A percentile compares a stretch with the other conserved stretches of the same genome.
phyloP scores from a whole-genome alignment of 805 yeast species.

The Candida anglica region DNA sequence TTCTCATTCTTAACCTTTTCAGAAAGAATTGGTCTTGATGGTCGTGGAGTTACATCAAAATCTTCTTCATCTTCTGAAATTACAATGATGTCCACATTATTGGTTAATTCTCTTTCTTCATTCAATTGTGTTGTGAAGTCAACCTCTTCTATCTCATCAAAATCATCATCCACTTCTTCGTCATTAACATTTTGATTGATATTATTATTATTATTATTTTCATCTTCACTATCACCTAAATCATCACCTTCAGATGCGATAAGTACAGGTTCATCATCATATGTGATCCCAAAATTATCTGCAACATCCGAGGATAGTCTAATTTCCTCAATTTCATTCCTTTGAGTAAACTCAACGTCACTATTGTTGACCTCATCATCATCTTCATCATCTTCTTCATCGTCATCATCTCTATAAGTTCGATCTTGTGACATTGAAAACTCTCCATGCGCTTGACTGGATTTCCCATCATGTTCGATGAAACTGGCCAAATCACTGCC shows the following conservation, averaged over 20 bases:
- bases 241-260: neutral
- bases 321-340: conserved; percentile 21
- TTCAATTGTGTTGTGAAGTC: conserved; percentile 37
- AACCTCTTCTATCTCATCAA: conserved; percentile 17
- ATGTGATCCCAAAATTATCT: conserved; percentile 19
- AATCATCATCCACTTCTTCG: conserved; percentile 15
- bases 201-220: conserved; percentile 7
- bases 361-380: conserved; percentile 5
- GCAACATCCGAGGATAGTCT: conserved; percentile 33
- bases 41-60: no score
- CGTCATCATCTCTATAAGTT: conserved; percentile 9
- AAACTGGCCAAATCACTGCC: conserved; percentile 21
- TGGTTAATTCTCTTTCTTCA: conserved; percentile 32
- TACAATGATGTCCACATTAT: conserved; percentile 29
- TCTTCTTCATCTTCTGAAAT: conserved; percentile 34
- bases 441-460: conserved; percentile 8
- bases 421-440: conserved; percentile 11
- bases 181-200: neutral
- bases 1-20: conserved; percentile 5
- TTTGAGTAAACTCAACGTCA: neutral
- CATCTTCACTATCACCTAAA: no score
- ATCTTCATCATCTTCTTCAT: conserved; percentile 6
- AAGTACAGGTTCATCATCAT: conserved; percentile 5
- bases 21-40: neutral
- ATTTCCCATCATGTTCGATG: conserved; percentile 11